Percentiles rank a stretch among this genome's conserved stretches.
Evolutionary conservation across 306 rosid genomes (phyloP).

Genomic region (Gleditsia sinensis): DNA sequence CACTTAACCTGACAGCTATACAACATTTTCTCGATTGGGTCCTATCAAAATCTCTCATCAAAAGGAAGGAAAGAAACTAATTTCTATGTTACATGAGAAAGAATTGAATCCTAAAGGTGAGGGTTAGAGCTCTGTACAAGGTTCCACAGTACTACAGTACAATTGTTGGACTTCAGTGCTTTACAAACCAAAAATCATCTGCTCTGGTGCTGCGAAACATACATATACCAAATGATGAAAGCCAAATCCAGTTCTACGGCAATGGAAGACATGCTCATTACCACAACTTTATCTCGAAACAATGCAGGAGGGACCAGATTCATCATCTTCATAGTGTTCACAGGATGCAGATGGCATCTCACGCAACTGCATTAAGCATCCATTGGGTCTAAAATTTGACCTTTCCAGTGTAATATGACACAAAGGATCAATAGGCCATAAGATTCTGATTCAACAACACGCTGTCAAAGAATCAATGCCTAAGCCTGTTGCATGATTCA

Average conservation of each 20-base stretch:
- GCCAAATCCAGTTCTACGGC: conserved; percentile 39
- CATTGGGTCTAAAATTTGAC: conserved; percentile 27
- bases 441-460: conserved; percentile 26
- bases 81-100: conserved; percentile 66
- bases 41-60: conserved; percentile 58
- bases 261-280: conserved; percentile 35
- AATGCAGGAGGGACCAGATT: conserved; percentile 33
- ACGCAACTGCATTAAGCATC: conserved; percentile 23
- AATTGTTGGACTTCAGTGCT: conserved; percentile 45
- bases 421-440: conserved; percentile 23
- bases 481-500: conserved; percentile 31
- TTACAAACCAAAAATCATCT: conserved; percentile 50
- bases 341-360: conserved; percentile 35
- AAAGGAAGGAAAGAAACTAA: conserved; percentile 37
- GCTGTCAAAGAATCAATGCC: conserved; percentile 33
- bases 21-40: conserved; percentile 46
- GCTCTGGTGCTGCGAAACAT: conserved; percentile 46
- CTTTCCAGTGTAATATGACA: conserved; percentile 30
- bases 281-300: conserved; percentile 34
- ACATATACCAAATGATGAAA: conserved; percentile 41
- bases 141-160: conserved; percentile 36
- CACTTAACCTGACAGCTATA: conserved; percentile 68
- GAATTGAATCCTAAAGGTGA: conserved; percentile 60
- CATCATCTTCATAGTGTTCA: conserved; percentile 36
- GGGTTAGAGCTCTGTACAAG: conserved; percentile 83